A percentile compares a stretch with the other conserved stretches of the same genome.
These are phyloP conservation scores for Artemisia tridentata DNA, from an alignment of 129 eudicot genomes.

Conservation along the genomic window DNA sequence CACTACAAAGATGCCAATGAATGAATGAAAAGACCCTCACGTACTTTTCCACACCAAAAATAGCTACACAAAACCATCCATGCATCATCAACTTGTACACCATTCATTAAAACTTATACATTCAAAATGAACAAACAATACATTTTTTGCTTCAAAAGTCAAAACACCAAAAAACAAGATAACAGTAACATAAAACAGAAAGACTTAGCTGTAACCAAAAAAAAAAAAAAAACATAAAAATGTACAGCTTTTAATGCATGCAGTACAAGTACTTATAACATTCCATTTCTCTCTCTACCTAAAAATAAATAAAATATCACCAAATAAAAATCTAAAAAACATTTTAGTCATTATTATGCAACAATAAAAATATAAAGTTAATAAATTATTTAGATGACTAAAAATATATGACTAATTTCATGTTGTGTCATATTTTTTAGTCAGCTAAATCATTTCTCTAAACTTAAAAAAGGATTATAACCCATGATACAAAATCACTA, in stretches of 20 bases:
- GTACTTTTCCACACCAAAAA: slow-evolving; percentile 15
- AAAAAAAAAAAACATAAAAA: not conserved
- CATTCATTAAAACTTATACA: not conserved
- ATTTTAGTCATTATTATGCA: no score
- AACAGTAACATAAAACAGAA: not conserved
- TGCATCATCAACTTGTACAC: slow-evolving; percentile 11
- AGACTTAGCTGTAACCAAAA: not conserved
- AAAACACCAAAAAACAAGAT: not conserved
- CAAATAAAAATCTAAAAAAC: not conserved
- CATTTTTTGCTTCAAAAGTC: slow-evolving; percentile 1
- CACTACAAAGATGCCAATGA: slow-evolving; percentile 32
- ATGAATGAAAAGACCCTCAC: slow-evolving; percentile 39
- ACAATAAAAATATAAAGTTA: no score
- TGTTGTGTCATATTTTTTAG: no score
- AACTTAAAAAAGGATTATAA: no score
- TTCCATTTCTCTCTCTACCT: slow-evolving; percentile 12
- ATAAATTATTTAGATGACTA: no score
- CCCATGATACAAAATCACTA: no score
- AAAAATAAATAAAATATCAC: slow-evolving; percentile 25
- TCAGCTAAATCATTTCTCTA: not conserved
- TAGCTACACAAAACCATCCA: slow-evolving; percentile 12
- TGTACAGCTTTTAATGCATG: slow-evolving; percentile 15
- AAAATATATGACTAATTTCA: no score
- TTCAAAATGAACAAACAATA: not conserved
- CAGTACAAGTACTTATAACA: slow-evolving; percentile 21